Evolutionary conservation across 1,139 yeast species (phyloP).

Genomic region (Zygoascus sp.): DNA sequence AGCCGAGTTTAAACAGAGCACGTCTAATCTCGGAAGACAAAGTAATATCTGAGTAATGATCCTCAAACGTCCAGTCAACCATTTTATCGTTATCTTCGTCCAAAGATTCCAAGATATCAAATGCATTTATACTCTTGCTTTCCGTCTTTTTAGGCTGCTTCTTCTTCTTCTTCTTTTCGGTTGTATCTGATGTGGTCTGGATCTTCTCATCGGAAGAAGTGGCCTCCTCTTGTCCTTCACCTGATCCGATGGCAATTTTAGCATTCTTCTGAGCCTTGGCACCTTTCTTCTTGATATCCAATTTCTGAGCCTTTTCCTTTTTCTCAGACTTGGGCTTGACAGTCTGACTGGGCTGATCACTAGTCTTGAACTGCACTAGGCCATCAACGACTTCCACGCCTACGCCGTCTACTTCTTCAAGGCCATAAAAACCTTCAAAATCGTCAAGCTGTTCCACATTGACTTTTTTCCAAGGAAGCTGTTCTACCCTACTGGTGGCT

Average conservation of each 20-base stretch:
- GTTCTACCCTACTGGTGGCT: conserved; percentile 20
- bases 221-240: not conserved
- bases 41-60: conserved; percentile 16
- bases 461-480: conserved; percentile 68
- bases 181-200: no score
- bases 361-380: conserved; percentile 30
- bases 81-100: conserved; percentile 20
- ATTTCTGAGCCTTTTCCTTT: conserved; percentile 13
- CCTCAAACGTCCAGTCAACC: conserved; percentile 30
- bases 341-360: not conserved
- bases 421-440: conserved; percentile 84
- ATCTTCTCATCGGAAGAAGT: not conserved
- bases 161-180: conserved; percentile 16
- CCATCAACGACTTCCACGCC: conserved; percentile 54
- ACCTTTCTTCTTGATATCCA: conserved; percentile 13
- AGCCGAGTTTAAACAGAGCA: conserved; percentile 58
- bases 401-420: conserved; percentile 93
- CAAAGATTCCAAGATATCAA: conserved; percentile 16
- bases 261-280: no score
- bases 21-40: conserved; percentile 53
- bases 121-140: conserved; percentile 27
- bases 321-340: not conserved
- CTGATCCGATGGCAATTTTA: no score
- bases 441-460: conserved; percentile 79
- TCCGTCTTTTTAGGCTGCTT: conserved; percentile 17